Percentiles rank a stretch among this genome's conserved stretches.
Evolutionary conservation across 1,139 yeast species (phyloP).

Genomic region (Candida sojae): DNA sequence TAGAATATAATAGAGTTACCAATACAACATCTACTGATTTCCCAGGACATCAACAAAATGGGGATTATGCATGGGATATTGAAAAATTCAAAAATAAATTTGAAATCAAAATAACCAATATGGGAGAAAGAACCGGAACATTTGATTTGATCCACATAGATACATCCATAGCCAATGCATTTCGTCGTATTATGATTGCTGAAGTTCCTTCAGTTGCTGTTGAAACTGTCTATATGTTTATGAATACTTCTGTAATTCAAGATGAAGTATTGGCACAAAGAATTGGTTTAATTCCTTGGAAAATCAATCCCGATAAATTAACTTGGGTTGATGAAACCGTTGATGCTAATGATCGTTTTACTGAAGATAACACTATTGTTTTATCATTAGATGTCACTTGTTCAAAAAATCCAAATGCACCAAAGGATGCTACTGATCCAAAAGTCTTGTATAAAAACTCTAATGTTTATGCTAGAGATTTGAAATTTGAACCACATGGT

Average conservation of each 20-base stretch:
- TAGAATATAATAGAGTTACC: conserved; percentile 89
- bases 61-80: conserved; percentile 79
- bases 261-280: conserved; percentile 97
- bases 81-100: conserved; percentile 74
- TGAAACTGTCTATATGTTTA: conserved; percentile 84
- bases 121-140: conserved; percentile 73
- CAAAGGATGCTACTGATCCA: conserved; percentile 78
- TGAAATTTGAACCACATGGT: conserved; percentile 91
- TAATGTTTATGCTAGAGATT: conserved; percentile 83
- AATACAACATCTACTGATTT: conserved; percentile 86
- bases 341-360: conserved; percentile 69
- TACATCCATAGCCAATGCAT: conserved; percentile 93
- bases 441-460: conserved; percentile 80
- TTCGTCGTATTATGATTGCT: conserved; percentile 94
- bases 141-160: conserved; percentile 87
- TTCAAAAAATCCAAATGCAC: conserved; percentile 82
- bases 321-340: conserved; percentile 71
- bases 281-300: conserved; percentile 87
- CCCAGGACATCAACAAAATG: conserved; percentile 73
- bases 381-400: conserved; percentile 80
- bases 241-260: conserved; percentile 94
- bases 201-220: conserved; percentile 97
- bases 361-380: conserved; percentile 88
- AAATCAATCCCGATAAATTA: conserved; percentile 86
- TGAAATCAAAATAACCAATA: conserved; percentile 65